Evolutionary conservation across 2,329 filamentous ascomycete species (phyloP), one percentile per base, ranked within the genome.

Genomic region (Pyricularia pennisetigena): DNA sequence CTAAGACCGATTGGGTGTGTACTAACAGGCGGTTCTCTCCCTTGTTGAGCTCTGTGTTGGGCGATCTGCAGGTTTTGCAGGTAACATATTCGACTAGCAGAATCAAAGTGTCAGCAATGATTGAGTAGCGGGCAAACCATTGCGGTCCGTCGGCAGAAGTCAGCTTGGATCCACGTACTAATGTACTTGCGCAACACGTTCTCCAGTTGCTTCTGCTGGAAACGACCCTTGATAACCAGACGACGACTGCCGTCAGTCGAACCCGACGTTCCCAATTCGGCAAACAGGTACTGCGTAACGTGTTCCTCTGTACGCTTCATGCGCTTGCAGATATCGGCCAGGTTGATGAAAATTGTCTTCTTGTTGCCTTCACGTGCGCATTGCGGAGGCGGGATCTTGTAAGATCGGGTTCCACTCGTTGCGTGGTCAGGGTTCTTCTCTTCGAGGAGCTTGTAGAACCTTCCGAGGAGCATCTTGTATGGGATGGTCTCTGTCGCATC

Each of bases 281-380:
- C 94, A 81, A 99, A 97, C 72, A 99, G 82, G 83, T 97, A 98
- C 75, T 94, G 90, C 67, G 93, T 98, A 73, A 99, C 91, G 83
- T 97, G 95, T 82, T 99, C 95, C 77, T 98, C 94, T 71, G 92
- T 94, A 79, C 95, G 89, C 89, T 99, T 99, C 94, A 99, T 98
- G 75, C 94, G 89, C 87, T 97, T 97, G 87, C 93, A 97, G 76
- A 99, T 98, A 79, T 99, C 95, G 78, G 93, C 88, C 77, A 99
- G 95, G 84, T 99, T 99, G 84, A 94, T 95, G 77, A 99, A 99
- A 77, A 99, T 97, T 71, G 95, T 99, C 90, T 97, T 97, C 88
- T 97, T 96, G 89, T 99, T 99, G 79, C 95, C 95, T 93, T 99
- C 95, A 83, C 95, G 94, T 77, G 98, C 88, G 83, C 95, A 98